These are phyloP conservation scores for Sphagnum tenellum DNA, from an alignment of 225 moss, liverwort and hornwort genomes.

Conservation along the genomic window DNA sequence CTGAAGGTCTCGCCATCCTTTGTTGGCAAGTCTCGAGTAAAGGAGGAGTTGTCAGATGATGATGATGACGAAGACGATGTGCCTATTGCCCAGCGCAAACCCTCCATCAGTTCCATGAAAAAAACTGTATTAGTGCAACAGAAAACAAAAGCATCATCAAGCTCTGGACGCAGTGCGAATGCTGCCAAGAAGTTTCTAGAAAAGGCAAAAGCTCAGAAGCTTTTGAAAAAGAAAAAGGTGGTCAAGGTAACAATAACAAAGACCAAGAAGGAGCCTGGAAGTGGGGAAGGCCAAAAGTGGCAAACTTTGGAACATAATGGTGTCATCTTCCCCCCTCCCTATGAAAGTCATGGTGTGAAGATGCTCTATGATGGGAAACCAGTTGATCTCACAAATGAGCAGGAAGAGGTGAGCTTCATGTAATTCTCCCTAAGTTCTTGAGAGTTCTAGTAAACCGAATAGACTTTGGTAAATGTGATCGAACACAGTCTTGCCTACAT, in stretches of 20 bases:
- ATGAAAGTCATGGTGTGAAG: constrained; percentile 79
- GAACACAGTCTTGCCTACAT: too few relatives aligned
- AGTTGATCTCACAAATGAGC: constrained; percentile 54
- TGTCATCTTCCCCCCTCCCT: constrained; percentile 88
- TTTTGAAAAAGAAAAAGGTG: constrained; percentile 46
- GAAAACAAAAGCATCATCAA: constrained; percentile 30
- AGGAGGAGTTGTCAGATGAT: constrained; percentile 20
- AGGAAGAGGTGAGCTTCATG: constrained; percentile 54
- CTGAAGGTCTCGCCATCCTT: constrained; percentile 1
- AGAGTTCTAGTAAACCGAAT: too few relatives aligned
- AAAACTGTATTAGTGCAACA: constrained; percentile 26
- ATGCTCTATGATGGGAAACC: constrained; percentile 82
- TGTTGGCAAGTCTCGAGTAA: constrained; percentile 16
- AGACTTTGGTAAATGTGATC: too few relatives aligned
- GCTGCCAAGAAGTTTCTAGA: constrained; percentile 53
- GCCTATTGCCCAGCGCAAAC: constrained; percentile 57
- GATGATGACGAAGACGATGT: constrained; percentile 76
- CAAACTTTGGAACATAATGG: constrained; percentile 81
- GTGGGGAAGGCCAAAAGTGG: constrained; percentile 80
- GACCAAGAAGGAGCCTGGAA: constrained; percentile 31
- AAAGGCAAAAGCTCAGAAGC: constrained; percentile 21
- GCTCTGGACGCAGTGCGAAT: constrained; percentile 31
- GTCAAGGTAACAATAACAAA: constrained; percentile 36
- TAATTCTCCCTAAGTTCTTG: too few relatives aligned
- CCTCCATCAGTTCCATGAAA: constrained; percentile 18